Base-by-base conservation (phyloP, 148 eudicot genomes). In the Polygonum maritimum region DNA sequence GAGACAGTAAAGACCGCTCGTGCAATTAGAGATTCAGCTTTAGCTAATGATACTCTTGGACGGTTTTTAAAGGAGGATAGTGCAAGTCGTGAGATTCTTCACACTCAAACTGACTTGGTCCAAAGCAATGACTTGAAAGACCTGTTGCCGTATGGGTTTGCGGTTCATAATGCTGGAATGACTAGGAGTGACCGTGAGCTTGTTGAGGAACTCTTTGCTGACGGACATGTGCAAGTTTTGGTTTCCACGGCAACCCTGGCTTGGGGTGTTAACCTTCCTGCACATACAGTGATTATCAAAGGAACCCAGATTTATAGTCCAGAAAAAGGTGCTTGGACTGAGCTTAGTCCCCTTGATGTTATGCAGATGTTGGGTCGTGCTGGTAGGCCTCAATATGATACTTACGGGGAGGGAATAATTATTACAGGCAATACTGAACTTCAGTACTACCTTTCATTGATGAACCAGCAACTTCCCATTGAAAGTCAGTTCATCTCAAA, bases 321-420 rank as follows among this genome's bases (percentile, higher is more conserved):
- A 18, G 96, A 91, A 62, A 91, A 89, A 74, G 92, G 96, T 55
- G 90, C 90, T 69, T 91, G 96, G 96, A 89, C 96, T 40, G 96
- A 91, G 77, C 77, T 91, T 72, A 89, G 96, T 78, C 90, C 95
- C 70, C 82, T 90, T 74, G 95, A 88, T 84, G 95, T 90, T 44
- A 90, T 89, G 90, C 96, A 91, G 84, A 91, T 91, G 96, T 81
- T 91, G 82, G 92, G 96, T 78, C 89, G 96, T 80, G 96, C 96
- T 65, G 96, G 96, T 75, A 87, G 96, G 79, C 96, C 96, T 7
- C 96, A 91, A 48, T 88, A 84, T 82, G 96, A 91, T 75, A 87
- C 92, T 31, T 84, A 82, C 48, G 96, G 96, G 52, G 96, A 91
- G 85, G 92, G 92, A 38, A 91, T 91, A 69, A 89, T 91, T 67